Evolutionary conservation across 306 rosid species (phyloP).

Genomic region (Astragalus membranaceus): DNA sequence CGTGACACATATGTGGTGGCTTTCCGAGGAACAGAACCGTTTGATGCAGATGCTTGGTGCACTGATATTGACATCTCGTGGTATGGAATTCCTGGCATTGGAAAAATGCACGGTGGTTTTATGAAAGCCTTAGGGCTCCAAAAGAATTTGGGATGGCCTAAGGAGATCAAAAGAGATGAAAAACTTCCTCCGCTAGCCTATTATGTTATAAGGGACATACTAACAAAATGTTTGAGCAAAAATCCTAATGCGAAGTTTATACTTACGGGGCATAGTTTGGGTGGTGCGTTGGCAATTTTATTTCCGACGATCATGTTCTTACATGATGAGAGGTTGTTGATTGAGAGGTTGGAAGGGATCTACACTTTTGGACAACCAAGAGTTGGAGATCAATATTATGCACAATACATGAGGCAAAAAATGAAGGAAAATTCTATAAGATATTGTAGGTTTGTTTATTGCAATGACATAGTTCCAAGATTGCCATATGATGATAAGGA

Average conservation of each 20-base stretch:
- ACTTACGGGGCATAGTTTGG: slow-evolving; percentile 64
- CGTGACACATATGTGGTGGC: slow-evolving; percentile 58
- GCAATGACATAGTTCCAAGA: slow-evolving; percentile 67
- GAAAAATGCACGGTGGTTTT: slow-evolving; percentile 71
- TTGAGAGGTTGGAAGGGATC: slow-evolving; percentile 61
- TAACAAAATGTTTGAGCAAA: slow-evolving; percentile 24
- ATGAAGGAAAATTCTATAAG: slow-evolving; percentile 39
- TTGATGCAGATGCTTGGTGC: slow-evolving; percentile 75
- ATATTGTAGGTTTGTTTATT: slow-evolving; percentile 66
- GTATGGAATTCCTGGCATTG: slow-evolving; percentile 48
- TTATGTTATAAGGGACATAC: slow-evolving; percentile 39
- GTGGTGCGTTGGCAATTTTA: slow-evolving; percentile 60
- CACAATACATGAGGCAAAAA: slow-evolving; percentile 38
- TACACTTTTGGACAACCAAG: slow-evolving; percentile 93
- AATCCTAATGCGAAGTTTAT: slow-evolving; percentile 36
- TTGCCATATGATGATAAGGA: slow-evolving; percentile 59
- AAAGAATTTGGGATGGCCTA: slow-evolving; percentile 49
- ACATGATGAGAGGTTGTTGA: slow-evolving; percentile 48
- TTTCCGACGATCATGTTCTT: slow-evolving; percentile 39
- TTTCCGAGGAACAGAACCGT: slow-evolving; percentile 73
- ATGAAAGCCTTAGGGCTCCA: slow-evolving; percentile 76
- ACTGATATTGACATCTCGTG: slow-evolving; percentile 76
- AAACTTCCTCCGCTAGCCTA: slow-evolving; percentile 40
- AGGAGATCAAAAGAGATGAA: slow-evolving; percentile 17
- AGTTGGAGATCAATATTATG: slow-evolving; percentile 53